Evolutionary conservation across 306 rosid species (phyloP), one percentile per base, ranked within the genome.

Genomic region (Vigna angularis): DNA sequence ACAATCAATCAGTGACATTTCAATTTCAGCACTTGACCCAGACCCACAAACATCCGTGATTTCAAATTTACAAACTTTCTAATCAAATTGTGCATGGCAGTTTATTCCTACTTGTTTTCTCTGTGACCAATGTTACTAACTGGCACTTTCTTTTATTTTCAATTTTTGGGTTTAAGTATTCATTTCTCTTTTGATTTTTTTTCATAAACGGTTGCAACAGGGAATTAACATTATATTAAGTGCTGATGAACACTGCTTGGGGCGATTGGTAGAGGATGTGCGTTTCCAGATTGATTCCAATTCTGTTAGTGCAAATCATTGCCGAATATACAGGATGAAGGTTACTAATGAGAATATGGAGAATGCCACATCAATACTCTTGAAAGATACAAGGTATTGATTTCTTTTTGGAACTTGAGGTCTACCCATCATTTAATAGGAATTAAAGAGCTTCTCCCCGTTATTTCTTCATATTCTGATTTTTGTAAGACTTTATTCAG

Each of bases 341-440:
- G 81, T 76, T 56, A 78, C 84, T 63, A 78, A 77, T 6, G 92
- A 85, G 77, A 87, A 87, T 70, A 80, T 71, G 64, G 90, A 88
- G 58, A 73, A 61, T 24, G 45, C 81, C 14, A 50, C 89, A 73
- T 83, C 90, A 0, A 85, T 88, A 40, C 87, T 90, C 66, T 70
- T 95, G 81, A 89, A 91, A 79, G 99, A 95, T 87, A 86, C 88
- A 0, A 95, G 98, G 99, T 95, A 83, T 76, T 75, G 71, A 72
- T 38, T 48, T 72, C 24, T 42, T 77, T 52, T 24, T 70, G 1
- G 17, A 6, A 73, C 72, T 73, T 74, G 73, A 20, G 45, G 40
- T 72, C 50, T 40, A 50, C 26, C 47, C 22, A 6, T 16, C 24
- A 22, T 67, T 61, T 17, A 12, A 72, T 53, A 48, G 53, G 72